phyloP scores from a whole-genome alignment of 495 filamentous ascomycete species.

The Sabuloglossum arenarium region DNA sequence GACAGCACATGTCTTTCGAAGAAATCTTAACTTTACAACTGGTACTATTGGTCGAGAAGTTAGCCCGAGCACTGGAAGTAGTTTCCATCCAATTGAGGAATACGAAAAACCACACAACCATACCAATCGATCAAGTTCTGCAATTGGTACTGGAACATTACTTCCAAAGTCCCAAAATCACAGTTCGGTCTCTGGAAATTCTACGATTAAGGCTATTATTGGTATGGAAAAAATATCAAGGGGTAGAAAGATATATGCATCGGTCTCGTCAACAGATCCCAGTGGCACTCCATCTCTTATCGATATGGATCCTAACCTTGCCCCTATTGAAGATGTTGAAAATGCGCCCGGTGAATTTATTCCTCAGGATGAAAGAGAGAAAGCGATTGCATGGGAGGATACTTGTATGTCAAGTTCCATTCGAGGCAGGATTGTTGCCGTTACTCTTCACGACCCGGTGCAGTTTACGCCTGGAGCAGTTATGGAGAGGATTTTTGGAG shows the following conservation, averaged over 20 bases:
- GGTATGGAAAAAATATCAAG: neutral
- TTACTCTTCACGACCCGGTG: constrained; percentile 1
- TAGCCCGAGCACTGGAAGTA: neutral
- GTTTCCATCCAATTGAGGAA: neutral
- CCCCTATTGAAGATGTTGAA: neutral
- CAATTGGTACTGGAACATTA: no score
- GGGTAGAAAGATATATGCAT: neutral
- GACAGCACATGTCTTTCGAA: neutral
- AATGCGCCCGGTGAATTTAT: neutral
- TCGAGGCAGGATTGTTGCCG: constrained; percentile 1
- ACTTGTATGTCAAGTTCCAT: neutral
- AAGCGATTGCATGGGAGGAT: neutral
- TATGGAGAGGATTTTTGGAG: constrained; percentile 2
- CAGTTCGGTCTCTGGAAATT: neutral
- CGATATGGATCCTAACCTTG: neutral
- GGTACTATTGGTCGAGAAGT: no score
- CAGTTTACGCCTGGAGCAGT: neutral
- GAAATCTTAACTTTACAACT: no score
- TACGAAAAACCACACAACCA: no score
- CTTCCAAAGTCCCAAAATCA: neutral
- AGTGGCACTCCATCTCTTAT: neutral
- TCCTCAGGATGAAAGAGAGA: neutral
- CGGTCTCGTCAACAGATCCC: neutral
- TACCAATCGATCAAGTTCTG: no score
- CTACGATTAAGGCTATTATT: neutral